Conservation (phyloP, 768 basidiomycete species). For the Auriscalpium orientale region DNA sequence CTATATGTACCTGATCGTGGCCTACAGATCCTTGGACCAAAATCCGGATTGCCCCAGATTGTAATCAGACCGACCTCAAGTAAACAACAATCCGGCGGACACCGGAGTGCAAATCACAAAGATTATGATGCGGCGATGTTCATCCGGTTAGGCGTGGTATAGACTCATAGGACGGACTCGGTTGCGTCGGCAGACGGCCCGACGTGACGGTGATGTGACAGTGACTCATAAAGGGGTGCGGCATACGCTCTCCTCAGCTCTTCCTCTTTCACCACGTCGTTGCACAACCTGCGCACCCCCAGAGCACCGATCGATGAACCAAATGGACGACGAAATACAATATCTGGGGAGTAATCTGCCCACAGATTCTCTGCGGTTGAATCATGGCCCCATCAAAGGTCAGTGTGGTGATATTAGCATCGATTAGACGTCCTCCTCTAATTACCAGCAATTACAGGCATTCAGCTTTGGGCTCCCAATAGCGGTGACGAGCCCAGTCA, state of each 20-base stretch:
- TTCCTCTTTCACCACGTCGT: neutral
- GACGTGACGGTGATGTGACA: constrained; percentile 8
- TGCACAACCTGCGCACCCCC: neutral
- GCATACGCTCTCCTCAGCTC: neutral
- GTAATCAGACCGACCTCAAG: too few species aligned
- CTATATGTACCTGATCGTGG: too few species aligned
- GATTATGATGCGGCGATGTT: too few species aligned
- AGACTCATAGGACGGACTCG: too few species aligned
- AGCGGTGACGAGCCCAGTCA: constrained; percentile 37
- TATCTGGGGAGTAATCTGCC: constrained; percentile 7
- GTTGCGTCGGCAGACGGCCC: neutral
- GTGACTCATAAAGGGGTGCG: constrained; percentile 8
- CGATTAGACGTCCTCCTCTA: neutral
- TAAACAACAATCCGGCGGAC: too few species aligned
- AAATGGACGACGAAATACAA: constrained; percentile 13
- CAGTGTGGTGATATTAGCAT: neutral
- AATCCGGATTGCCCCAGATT: too few species aligned
- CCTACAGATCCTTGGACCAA: too few species aligned
- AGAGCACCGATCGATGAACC: too few species aligned
- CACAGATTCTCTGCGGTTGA: neutral
- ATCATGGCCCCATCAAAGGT: constrained; percentile 11
- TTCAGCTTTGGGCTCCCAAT: constrained; percentile 52
- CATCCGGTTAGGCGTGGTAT: too few species aligned
- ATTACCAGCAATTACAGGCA: constrained; percentile 32
- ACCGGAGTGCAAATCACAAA: too few species aligned